Base-by-base conservation (phyloP, 83 land plant species). In the Diphasiastrum complanatum region DNA sequence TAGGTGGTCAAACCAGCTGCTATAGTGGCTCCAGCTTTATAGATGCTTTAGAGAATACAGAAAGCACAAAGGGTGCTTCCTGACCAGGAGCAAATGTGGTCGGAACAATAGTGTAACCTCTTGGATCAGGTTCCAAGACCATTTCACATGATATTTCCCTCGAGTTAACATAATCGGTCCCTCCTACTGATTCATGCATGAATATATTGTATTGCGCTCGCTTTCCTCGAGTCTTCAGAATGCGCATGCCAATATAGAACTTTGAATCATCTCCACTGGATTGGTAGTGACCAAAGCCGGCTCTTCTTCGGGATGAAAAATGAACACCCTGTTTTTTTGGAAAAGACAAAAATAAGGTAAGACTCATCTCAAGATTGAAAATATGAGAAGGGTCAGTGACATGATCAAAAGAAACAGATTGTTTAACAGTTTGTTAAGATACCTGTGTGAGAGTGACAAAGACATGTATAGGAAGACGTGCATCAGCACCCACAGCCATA, bases 401-500 rank as follows among this genome's bases (percentile, higher is more conserved):
- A 22, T 1, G 16, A 50, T 12, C 29, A 27, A 20, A 33, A 22
- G 14, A 25, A 23, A 10, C 4, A 18, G 4, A 29, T 34, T 48
- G 35, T 14, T 37, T 52, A 68, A 29, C 38, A 49, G 18, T 46
- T 12, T 61, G 51, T 5, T 27, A 20, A 29, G 22, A 10, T 57
- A 93, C 99, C 92, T 95, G 99, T 30, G 99, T 95, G 36, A 95
- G 77, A 27, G 99, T 95, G 18, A 95, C 84, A 66, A 95, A 95
- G 1, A 95, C 99, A 72, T 95, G 99, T 33, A 90, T 81, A 2
- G 97, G 95, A 57, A 56, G 33, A 18, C 90, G 82, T 25, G 97
- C 89, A 76, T 95, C 97, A 19, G 80, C 62, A 4, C 99, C 99
- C 33, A 81, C 79, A 31, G 89, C 99, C 63, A 80, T 76, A 51